These are phyloP conservation scores for Fereydounia khargensis DNA, from an alignment of 1,284 basidiomycete species.

Conservation along the genomic window DNA sequence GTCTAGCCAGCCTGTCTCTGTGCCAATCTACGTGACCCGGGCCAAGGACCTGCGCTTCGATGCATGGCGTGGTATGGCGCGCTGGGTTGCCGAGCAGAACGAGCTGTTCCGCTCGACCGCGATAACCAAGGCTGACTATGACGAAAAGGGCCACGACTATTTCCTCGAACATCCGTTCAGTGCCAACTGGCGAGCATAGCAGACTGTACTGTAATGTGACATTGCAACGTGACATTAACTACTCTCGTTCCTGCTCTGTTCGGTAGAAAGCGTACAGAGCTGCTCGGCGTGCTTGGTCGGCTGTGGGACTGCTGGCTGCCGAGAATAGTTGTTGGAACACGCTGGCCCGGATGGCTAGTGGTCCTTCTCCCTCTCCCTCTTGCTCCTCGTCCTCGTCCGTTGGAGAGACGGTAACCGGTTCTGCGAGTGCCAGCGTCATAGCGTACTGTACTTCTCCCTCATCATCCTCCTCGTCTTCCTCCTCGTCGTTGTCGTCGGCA, in stretches of 20 bases:
- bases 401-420: constrained; percentile 8
- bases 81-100: constrained; percentile 64
- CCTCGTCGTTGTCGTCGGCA: constrained; percentile 1
- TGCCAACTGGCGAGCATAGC: constrained; percentile 19
- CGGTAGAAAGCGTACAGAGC: constrained; percentile 80
- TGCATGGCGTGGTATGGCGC: constrained; percentile 90
- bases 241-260: constrained; percentile 58
- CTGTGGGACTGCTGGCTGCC: constrained; percentile 70
- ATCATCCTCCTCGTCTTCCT: constrained; percentile 14
- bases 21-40: constrained; percentile 45
- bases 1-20: constrained; percentile 33
- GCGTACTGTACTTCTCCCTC: constrained; percentile 12
- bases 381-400: constrained; percentile 6
- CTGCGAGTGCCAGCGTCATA: constrained; percentile 20
- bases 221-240: no score
- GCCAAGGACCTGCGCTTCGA: constrained; percentile 72
- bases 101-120: constrained; percentile 61
- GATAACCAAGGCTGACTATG: constrained; percentile 75
- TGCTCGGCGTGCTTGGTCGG: constrained; percentile 74
- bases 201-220: no score
- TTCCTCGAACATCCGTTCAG: constrained; percentile 60
- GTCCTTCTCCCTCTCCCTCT: constrained; percentile 6
- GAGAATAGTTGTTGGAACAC: constrained; percentile 71
- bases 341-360: constrained; percentile 62
- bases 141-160: constrained; percentile 83